These are phyloP conservation scores for Arthrobotrys conoides DNA, from an alignment of 2,329 filamentous ascomycete genomes.

Conservation along the genomic window DNA sequence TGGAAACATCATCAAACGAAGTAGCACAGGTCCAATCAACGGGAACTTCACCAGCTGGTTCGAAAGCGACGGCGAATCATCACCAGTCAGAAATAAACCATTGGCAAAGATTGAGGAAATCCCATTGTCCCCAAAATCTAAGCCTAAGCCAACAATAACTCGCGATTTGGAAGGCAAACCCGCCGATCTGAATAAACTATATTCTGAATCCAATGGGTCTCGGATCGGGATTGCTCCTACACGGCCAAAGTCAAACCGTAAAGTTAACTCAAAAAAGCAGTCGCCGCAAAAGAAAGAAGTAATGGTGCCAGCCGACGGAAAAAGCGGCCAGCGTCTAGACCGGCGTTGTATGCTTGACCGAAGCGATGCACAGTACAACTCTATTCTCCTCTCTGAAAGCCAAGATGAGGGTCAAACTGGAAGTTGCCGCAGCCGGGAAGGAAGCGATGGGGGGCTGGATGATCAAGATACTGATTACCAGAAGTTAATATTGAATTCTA, in stretches of 20 bases:
- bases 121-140: slow-evolving; percentile 25
- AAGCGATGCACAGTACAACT: slow-evolving; percentile 28
- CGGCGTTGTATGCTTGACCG: slow-evolving; percentile 26
- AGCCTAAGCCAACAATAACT: neutral
- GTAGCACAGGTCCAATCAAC: slow-evolving; percentile 13
- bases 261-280: slow-evolving; percentile 32
- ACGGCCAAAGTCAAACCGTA: slow-evolving; percentile 33
- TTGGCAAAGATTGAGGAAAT: slow-evolving; percentile 37
- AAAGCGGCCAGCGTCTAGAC: slow-evolving; percentile 12
- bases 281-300: neutral
- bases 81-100: slow-evolving; percentile 12
- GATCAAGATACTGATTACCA: slow-evolving; percentile 11
- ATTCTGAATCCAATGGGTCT: slow-evolving; percentile 8
- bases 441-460: neutral
- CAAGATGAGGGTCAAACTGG: slow-evolving; percentile 23
- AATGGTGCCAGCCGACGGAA: slow-evolving; percentile 3
- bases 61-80: slow-evolving; percentile 50
- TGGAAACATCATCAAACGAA: slow-evolving; percentile 16
- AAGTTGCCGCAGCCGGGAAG: slow-evolving; percentile 31
- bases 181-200: slow-evolving; percentile 13
- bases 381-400: slow-evolving; percentile 25
- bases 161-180: slow-evolving; percentile 1
- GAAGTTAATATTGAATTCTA: slow-evolving; percentile 33
- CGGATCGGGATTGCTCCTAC: neutral
- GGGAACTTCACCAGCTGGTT: slow-evolving; percentile 39